These are phyloP conservation scores for Gonium pectorale DNA, from an alignment of 139 green algal species.

Conservation along the genomic window DNA sequence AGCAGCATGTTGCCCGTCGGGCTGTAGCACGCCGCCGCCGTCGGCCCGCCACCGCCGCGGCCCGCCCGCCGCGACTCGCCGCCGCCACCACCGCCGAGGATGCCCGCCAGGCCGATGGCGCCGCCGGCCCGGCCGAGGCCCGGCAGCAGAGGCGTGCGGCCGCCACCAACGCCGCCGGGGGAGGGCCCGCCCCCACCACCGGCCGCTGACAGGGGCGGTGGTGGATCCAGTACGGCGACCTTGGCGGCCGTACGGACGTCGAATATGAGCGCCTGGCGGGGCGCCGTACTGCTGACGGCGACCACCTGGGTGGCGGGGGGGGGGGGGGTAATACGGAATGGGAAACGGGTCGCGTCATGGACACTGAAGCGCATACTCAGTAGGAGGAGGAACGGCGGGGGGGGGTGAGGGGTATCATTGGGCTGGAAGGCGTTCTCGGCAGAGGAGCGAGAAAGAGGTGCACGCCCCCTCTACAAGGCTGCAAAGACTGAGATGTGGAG, in stretches of 20 bases:
- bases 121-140: neutral
- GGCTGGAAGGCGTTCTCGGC: too few relatives aligned
- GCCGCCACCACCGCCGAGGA: neutral
- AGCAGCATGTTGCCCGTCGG: constrained; percentile 69
- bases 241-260: constrained; percentile 20
- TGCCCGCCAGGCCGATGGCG: neutral
- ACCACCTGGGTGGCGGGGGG: constrained; percentile 20
- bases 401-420: too few relatives aligned
- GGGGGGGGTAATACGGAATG: neutral
- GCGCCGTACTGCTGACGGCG: constrained; percentile 9
- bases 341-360: neutral
- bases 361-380: too few relatives aligned
- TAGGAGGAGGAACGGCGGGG: too few relatives aligned
- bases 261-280: constrained; percentile 46
- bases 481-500: too few relatives aligned
- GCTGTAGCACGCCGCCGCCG: constrained; percentile 28
- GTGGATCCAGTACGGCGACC: constrained; percentile 6
- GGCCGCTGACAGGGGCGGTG: constrained; percentile 1
- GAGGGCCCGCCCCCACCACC: neutral
- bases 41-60: neutral
- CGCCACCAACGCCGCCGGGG: neutral
- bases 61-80: neutral
- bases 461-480: too few relatives aligned
- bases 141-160: neutral
- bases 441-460: too few relatives aligned